Evolutionary conservation across 441 rosid species (phyloP).

Genomic region (Hura crepitans): DNA sequence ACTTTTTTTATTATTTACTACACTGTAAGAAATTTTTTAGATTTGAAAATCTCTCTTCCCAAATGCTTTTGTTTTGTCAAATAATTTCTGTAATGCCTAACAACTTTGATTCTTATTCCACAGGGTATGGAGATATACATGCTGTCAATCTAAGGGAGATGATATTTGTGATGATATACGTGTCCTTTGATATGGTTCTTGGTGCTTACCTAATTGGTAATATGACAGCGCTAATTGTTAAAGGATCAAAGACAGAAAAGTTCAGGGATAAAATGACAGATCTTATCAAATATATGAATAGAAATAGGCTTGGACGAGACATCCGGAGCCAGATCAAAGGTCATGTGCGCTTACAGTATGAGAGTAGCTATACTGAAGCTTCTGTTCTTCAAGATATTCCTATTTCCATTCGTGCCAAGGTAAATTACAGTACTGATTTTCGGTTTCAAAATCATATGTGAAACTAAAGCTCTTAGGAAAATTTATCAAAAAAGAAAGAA

Average conservation of each 20-base stretch:
- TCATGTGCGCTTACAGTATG: constrained; percentile 78
- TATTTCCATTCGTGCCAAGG: constrained; percentile 90
- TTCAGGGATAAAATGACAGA: constrained; percentile 96
- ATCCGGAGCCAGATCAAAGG: constrained; percentile 72
- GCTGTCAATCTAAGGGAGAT: constrained; percentile 96
- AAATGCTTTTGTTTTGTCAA: neutral
- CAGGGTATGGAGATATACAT: constrained; percentile 98
- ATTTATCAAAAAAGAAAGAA: neutral
- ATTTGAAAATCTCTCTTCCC: neutral
- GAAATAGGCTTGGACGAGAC: constrained; percentile 69
- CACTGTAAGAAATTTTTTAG: neutral
- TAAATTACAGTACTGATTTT: constrained; percentile 21
- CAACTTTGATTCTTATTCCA: constrained; percentile 6
- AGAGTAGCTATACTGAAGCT: constrained; percentile 81
- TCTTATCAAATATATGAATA: constrained; percentile 74
- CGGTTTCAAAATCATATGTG: neutral
- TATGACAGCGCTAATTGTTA: constrained; percentile 94
- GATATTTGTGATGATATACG: constrained; percentile 88
- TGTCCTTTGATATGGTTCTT: constrained; percentile 94
- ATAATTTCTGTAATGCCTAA: constrained; percentile 3
- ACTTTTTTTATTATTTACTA: neutral
- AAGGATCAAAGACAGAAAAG: constrained; percentile 93
- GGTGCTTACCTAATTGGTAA: constrained; percentile 96
- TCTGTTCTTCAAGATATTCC: constrained; percentile 81
- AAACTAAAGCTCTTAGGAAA: neutral